Evolutionary conservation across 768 basidiomycete genomes (phyloP).

Genomic region (Lactarius hatsudake): DNA sequence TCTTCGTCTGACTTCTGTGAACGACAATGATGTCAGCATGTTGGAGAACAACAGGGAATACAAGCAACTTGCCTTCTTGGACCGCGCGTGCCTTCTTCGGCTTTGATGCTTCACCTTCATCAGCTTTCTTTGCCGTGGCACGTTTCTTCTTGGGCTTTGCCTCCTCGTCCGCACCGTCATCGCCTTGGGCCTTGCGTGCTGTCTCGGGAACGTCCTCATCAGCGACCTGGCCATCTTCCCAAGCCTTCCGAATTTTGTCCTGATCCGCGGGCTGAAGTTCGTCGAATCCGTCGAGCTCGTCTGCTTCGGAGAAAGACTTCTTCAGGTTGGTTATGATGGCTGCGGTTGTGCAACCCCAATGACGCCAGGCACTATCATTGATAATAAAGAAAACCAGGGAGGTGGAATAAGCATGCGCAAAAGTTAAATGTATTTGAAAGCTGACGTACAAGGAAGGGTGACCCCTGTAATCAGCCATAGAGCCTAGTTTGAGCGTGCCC

Average conservation of each 20-base stretch:
- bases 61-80: conserved; percentile 26
- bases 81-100: conserved; percentile 34
- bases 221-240: conserved; percentile 73
- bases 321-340: conserved; percentile 73
- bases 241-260: conserved; percentile 66
- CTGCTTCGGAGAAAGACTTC: conserved; percentile 49
- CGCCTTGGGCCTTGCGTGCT: conserved; percentile 55
- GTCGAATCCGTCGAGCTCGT: conserved; percentile 85
- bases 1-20: conserved; percentile 32
- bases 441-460: conserved; percentile 58
- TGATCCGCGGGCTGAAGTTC: conserved; percentile 68
- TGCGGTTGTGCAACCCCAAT: conserved; percentile 84
- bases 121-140: conserved; percentile 31
- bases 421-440: background rate
- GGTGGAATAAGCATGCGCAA: background rate
- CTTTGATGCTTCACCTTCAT: conserved; percentile 37
- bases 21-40: conserved; percentile 2
- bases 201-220: conserved; percentile 79
- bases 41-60: background rate
- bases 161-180: conserved; percentile 44
- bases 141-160: conserved; percentile 31
- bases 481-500: conserved; percentile 69
- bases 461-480: conserved; percentile 71
- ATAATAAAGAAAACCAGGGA: background rate
- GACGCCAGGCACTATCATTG: conserved; percentile 68